Evolutionary conservation across 257 asterid genomes (phyloP).

Genomic region (Knoxia roxburghii): DNA sequence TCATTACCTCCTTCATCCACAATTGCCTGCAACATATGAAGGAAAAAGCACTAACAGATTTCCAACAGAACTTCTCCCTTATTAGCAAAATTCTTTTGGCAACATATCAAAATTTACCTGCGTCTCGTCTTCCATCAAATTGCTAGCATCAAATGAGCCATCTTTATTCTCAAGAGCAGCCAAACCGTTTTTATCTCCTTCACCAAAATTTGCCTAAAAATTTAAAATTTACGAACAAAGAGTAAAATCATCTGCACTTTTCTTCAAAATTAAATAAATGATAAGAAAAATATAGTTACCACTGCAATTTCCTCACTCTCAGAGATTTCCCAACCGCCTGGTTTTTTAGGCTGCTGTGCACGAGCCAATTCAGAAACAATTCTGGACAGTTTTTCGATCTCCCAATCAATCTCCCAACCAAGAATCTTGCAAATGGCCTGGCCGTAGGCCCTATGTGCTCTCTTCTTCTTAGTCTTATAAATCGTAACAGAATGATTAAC

Average conservation of each 20-base stretch:
- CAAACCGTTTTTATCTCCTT: neutral
- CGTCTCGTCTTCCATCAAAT: neutral
- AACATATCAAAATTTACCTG: constrained; percentile 5
- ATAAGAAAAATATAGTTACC: constrained; percentile 4
- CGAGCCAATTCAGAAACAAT: constrained; percentile 34
- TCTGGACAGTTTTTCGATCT: constrained; percentile 41
- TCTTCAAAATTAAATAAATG: neutral
- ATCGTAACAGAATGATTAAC: constrained; percentile 56
- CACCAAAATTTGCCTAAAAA: neutral
- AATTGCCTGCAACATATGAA: constrained; percentile 9
- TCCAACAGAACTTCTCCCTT: neutral
- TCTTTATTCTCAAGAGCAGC: neutral
- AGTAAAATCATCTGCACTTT: neutral
- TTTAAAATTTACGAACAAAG: neutral
- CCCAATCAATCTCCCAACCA: constrained; percentile 90
- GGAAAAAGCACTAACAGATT: neutral
- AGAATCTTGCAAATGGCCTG: constrained; percentile 60
- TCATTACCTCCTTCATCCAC: neutral
- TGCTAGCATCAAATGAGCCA: neutral
- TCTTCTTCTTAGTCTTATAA: constrained; percentile 47
- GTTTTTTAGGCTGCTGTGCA: neutral
- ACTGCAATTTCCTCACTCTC: neutral
- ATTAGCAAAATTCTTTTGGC: neutral
- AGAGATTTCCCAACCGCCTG: constrained; percentile 18
- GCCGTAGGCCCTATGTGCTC: constrained; percentile 64